Conservation (phyloP, 306 rosid genomes). For the Fragaria ananassa region DNA sequence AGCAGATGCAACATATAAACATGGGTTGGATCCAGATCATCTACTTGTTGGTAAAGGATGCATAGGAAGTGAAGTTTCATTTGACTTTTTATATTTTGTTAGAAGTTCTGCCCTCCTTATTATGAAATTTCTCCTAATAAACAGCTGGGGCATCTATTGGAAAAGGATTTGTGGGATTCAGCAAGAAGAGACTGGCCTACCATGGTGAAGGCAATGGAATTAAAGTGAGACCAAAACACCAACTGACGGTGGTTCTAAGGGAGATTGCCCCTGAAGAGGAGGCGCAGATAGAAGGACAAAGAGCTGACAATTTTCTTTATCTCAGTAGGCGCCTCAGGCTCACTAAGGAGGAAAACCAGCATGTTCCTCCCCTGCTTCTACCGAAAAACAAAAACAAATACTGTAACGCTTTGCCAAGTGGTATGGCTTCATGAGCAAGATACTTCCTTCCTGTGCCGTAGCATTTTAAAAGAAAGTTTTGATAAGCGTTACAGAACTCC, state of each 20-base stretch:
- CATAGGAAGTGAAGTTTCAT: conserved; percentile 8
- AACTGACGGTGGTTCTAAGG: conserved; percentile 69
- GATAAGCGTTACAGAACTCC: not conserved
- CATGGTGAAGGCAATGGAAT: conserved; percentile 55
- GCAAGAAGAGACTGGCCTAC: conserved; percentile 39
- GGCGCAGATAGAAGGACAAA: conserved; percentile 72
- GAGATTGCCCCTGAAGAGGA: conserved; percentile 85
- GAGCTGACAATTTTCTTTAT: conserved; percentile 64
- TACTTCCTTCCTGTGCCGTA: not conserved
- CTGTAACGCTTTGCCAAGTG: conserved; percentile 19
- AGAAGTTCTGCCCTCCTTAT: conserved; percentile 24
- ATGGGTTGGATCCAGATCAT: conserved; percentile 74
- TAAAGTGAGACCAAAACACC: conserved; percentile 59
- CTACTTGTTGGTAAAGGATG: conserved; percentile 70
- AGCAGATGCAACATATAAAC: conserved; percentile 88
- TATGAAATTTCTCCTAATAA: conserved; percentile 1
- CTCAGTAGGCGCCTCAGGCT: conserved; percentile 44
- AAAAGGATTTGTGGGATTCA: conserved; percentile 47
- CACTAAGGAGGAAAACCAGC: conserved; percentile 43
- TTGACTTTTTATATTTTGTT: not conserved
- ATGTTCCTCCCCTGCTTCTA: conserved; percentile 79
- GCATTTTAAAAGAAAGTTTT: conserved; percentile 6
- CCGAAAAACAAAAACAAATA: conserved; percentile 64
- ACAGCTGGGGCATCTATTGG: conserved; percentile 83
- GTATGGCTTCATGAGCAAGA: conserved; percentile 19